Evolutionary conservation across 2,329 filamentous ascomycete genomes (phyloP).

Genomic region (Alternaria sp.): DNA sequence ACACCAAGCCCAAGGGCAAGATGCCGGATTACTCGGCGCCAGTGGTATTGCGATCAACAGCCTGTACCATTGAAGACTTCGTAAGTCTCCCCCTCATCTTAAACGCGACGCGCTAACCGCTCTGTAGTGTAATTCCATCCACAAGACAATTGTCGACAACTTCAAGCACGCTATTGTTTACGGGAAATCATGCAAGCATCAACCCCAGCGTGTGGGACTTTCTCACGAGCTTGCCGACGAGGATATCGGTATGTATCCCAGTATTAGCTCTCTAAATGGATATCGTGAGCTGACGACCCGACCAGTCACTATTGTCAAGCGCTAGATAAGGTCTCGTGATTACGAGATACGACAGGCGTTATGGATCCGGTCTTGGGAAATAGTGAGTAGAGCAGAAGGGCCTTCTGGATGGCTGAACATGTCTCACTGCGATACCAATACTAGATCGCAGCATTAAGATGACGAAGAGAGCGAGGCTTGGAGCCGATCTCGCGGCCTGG

Average conservation of each 20-base stretch:
- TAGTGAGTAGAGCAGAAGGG: constrained; percentile 33
- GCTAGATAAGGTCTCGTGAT: constrained; percentile 37
- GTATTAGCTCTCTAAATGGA: constrained; percentile 12
- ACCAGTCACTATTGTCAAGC: constrained; percentile 53
- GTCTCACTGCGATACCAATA: constrained; percentile 41
- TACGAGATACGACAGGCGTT: constrained; percentile 24
- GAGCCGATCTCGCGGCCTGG: constrained; percentile 35
- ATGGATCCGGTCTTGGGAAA: constrained; percentile 25
- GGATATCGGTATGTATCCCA: constrained; percentile 78
- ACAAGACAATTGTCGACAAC: constrained; percentile 92
- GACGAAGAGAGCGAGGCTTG: constrained; percentile 38
- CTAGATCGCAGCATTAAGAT: constrained; percentile 36
- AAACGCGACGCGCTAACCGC: constrained; percentile 44
- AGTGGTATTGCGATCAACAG: constrained; percentile 82
- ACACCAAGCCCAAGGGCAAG: constrained; percentile 97
- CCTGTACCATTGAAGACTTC: constrained; percentile 95
- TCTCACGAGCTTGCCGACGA: constrained; percentile 92
- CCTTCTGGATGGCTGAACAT: constrained; percentile 37
- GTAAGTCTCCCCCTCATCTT: constrained; percentile 63
- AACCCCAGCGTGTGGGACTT: constrained; percentile 93
- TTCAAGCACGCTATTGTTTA: constrained; percentile 97
- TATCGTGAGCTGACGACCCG: constrained; percentile 29
- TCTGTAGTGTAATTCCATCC: constrained; percentile 88
- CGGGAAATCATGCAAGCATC: constrained; percentile 97
- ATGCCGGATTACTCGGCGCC: constrained; percentile 90